These are phyloP conservation scores for Fusarium sp. DNA, from an alignment of 2,329 filamentous ascomycete genomes.

Conservation along the genomic window DNA sequence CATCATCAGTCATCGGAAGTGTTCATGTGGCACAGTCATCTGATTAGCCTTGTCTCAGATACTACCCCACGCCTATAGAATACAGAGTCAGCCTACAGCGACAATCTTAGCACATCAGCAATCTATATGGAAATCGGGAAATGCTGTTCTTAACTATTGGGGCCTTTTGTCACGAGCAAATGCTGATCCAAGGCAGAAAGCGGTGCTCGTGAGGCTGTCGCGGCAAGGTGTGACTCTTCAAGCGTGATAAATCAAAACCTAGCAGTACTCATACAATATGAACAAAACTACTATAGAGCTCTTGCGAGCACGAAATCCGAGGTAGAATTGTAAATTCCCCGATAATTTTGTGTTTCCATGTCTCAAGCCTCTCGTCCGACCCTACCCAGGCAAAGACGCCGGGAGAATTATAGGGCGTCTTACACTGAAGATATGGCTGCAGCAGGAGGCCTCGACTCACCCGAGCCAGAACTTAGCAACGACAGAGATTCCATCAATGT, in stretches of 20 bases:
- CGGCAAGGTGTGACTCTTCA: slow-evolving; percentile 13
- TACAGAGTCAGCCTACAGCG: slow-evolving; percentile 26
- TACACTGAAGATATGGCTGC: slow-evolving; percentile 34
- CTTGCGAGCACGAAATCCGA: neutral
- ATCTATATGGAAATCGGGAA: slow-evolving; percentile 7
- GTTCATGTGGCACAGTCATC: slow-evolving; percentile 39
- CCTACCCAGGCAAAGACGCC: slow-evolving; percentile 19
- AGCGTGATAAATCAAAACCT: neutral
- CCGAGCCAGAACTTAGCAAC: slow-evolving; percentile 22
- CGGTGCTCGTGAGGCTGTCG: slow-evolving; percentile 22
- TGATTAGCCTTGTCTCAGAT: slow-evolving; percentile 36
- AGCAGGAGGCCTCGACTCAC: slow-evolving; percentile 13
- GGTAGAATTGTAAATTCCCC: neutral
- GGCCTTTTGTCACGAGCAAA: slow-evolving; percentile 26
- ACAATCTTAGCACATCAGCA: slow-evolving; percentile 13
- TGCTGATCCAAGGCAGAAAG: slow-evolving; percentile 28
- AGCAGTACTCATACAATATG: neutral
- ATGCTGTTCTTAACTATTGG: neutral
- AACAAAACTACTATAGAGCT: neutral
- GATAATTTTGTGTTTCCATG: slow-evolving; percentile 10
- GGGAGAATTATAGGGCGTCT: slow-evolving; percentile 20
- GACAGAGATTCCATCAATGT: slow-evolving; percentile 45
- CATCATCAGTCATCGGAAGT: slow-evolving; percentile 17
- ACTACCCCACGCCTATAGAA: slow-evolving; percentile 15
- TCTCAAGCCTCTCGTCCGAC: slow-evolving; percentile 29